Evolutionary conservation across 202 grass and related monocot species (phyloP), one percentile per base, ranked within the genome.

Genomic region (Cymbopogon flexuosus): DNA sequence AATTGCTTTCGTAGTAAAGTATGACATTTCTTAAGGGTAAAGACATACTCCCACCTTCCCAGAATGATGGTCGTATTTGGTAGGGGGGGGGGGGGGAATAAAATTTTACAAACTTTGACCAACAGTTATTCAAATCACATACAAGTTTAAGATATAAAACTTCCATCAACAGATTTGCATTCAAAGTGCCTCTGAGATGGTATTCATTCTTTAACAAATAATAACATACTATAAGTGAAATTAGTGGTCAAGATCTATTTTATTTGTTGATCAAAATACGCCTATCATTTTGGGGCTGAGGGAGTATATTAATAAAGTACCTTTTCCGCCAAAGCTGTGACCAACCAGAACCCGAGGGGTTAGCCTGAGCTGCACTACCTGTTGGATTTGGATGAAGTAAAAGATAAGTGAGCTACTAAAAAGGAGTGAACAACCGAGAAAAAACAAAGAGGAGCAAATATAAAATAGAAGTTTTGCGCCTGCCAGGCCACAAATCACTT

Each of bases 251-350:
- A 27, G 27, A 1, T 27, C 27, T 27, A 27, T 27, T 27, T 27
- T 27, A 1, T 27, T 27, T 27, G 1, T 27, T 27, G 27, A 27
- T 27, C 1, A 27, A 27, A 27, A 27, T 27, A 27, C 27, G 27
- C 27, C 27, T 27, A 27, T 27, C 27, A 27, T 27, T 27, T 27
- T 2, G 27, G 27, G 27, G 27, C 27, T 27, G 27, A 27, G 27
- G 27, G 27, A 27, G 27, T 27, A 45, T 33, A 30, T 72, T n/a
- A 65, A 47, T 22, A 68, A 51, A 41, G 15, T 86, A 98, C 96
- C 96, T 95, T 98, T 98, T 84, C 96, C 96, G 14, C 96, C 96
- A 93, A 98, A 95, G 34, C 90, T 98, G 70, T 98, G 96, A 81
- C 92, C 96, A 88, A 98, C 92, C 83, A 95, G 77, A 35, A 98